Evolutionary conservation across 768 basidiomycete genomes (phyloP).

Genomic region (Lactifluus echinatus): DNA sequence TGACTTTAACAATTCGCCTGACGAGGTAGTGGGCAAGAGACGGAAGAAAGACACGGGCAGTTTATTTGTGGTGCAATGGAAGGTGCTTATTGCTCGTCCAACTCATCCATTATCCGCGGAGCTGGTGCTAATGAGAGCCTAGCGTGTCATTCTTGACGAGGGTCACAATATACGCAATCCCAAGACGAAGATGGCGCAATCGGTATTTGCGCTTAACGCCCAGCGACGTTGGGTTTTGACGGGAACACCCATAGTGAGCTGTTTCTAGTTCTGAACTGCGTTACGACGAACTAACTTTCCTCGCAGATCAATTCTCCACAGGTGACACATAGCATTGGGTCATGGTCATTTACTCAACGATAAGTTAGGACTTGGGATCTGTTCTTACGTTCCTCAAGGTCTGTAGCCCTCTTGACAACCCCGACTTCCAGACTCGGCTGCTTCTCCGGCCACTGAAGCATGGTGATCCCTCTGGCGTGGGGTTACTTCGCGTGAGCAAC

Average conservation of each 20-base stretch:
- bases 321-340: conserved; percentile 27
- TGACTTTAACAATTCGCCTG: conserved; percentile 35
- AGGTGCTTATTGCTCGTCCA: conserved; percentile 37
- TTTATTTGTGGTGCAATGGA: conserved; percentile 72
- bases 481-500: conserved; percentile 52
- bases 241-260: conserved; percentile 83
- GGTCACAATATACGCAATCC: conserved; percentile 84
- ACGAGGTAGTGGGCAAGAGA: conserved; percentile 38
- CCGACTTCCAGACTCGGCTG: conserved; percentile 72
- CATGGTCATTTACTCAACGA: not conserved
- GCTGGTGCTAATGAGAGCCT: not conserved
- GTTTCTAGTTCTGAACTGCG: not conserved
- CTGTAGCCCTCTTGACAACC: conserved; percentile 78
- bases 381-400: conserved; percentile 76
- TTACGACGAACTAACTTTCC: not conserved
- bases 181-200: conserved; percentile 74
- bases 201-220: conserved; percentile 52
- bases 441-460: conserved; percentile 70
- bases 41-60: conserved; percentile 51
- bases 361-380: conserved; percentile 76
- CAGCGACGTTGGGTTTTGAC: conserved; percentile 74
- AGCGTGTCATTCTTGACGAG: conserved; percentile 82
- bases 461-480: conserved; percentile 57
- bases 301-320: conserved; percentile 69
- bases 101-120: not conserved